Conservation (phyloP, 208 protist species). For the Polymyxa betae region DNA sequence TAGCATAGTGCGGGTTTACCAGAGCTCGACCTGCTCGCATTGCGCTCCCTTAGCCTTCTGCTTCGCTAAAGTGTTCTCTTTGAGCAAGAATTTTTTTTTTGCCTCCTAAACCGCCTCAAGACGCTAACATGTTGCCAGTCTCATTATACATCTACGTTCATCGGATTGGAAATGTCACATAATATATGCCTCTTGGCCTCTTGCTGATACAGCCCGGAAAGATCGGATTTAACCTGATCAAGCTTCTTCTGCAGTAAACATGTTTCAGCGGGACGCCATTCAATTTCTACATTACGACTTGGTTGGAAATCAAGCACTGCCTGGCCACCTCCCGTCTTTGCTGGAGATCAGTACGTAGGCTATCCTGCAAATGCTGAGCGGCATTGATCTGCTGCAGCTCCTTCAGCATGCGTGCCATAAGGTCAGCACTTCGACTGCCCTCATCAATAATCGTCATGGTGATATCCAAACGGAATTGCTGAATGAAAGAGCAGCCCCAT, state of each 20-base stretch:
- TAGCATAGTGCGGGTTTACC: too few relatives aligned
- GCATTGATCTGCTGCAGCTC: neutral
- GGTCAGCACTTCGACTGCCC: neutral
- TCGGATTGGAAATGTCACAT: too few relatives aligned
- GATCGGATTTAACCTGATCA: neutral
- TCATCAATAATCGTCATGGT: neutral
- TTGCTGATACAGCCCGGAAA: too few relatives aligned
- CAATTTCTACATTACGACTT: neutral
- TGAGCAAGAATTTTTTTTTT: too few relatives aligned
- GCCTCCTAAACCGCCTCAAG: too few relatives aligned
- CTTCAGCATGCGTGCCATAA: slow-evolving; percentile 7
- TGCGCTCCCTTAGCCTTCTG: too few relatives aligned
- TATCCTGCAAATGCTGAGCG: slow-evolving; percentile 6
- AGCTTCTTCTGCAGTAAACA: neutral
- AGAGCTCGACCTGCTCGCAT: too few relatives aligned
- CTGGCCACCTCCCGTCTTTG: neutral
- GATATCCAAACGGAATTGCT: too few relatives aligned
- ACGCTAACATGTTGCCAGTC: too few relatives aligned
- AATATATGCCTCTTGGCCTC: too few relatives aligned
- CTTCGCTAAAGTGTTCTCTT: too few relatives aligned
- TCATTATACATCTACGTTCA: too few relatives aligned
- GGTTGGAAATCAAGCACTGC: neutral
- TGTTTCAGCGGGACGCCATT: neutral
- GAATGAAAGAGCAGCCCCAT: neutral
- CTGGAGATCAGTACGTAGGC: neutral